Evolutionary conservation across 495 filamentous ascomycete species (phyloP).

Genomic region (Trichocladium uniseriatum): DNA sequence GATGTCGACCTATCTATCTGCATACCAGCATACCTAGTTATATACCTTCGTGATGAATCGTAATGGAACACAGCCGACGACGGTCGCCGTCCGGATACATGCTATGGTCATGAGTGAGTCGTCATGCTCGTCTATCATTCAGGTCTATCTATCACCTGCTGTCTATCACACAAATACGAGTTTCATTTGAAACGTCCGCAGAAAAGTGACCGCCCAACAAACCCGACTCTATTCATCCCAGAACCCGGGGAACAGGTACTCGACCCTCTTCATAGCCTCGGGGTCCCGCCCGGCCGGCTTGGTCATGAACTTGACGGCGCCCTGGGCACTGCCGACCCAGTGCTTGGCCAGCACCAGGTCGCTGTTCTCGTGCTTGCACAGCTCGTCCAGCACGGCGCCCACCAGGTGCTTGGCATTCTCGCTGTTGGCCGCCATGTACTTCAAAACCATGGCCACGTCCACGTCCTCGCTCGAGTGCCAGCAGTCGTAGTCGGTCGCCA

Average conservation of each 20-base stretch:
- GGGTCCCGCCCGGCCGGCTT: conserved; percentile 51
- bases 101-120: not conserved
- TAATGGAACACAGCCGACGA: too few species aligned
- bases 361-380: conserved; percentile 63
- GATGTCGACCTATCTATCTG: too few species aligned
- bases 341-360: conserved; percentile 75
- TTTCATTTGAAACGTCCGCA: not conserved
- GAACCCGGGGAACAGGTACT: conserved; percentile 69
- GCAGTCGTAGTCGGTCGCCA: conserved; percentile 98
- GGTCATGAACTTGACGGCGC: conserved; percentile 65
- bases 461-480: conserved; percentile 75
- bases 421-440: conserved; percentile 86
- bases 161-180: not conserved
- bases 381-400: conserved; percentile 75
- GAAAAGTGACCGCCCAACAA: not conserved
- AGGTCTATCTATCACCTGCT: conserved; percentile 3
- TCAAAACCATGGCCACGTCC: conserved; percentile 95
- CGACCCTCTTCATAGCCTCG: conserved; percentile 58
- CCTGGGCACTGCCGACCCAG: conserved; percentile 52
- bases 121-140: conserved; percentile 8
- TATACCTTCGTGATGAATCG: too few species aligned
- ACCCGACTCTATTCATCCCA: conserved; percentile 25
- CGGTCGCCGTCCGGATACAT: too few species aligned
- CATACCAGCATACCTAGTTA: too few species aligned
- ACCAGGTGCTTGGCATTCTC: conserved; percentile 78